Evolutionary conservation across 192 early-diverging fungal species (phyloP), one percentile per base, ranked within the genome.

Genomic region (Kickxella alabastrina): DNA sequence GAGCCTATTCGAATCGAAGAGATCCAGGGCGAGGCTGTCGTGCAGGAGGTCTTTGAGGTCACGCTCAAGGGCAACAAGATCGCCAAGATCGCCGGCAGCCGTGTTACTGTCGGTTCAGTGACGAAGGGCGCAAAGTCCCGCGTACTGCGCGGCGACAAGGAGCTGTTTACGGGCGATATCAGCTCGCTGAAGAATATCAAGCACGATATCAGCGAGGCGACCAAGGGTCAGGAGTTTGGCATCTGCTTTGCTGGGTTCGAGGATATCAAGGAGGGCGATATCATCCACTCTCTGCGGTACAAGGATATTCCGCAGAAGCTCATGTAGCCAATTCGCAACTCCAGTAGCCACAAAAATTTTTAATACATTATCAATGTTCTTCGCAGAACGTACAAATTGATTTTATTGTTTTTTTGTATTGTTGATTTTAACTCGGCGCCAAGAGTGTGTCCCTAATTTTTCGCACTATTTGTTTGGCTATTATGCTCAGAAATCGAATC

Each of bases 211-310:
- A 58, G 62, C 21, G 95, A 98, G 77, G 87, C 84, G 24, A 81
- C 81, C 49, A 98, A 96, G 70, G 93, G 93, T n/a, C 76, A 88
- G 23, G 95, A 98, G 79, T 98, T 93, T 62, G 95, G 95, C 14
- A 87, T 98, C 64, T 80, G 82, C 42, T 88, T 98, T 75, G 89
- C 89, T n/a, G 85, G 82, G 10, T 96, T 91, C 59, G 75, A 77
- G 6, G 87, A 86, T 10, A 76, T 92, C 45, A 65, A 84, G 63
- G 84, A 80, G 32, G 93, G 93, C 10, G 95, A 98, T 81, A 54
- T 83, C 23, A 81, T 93, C 56, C 85, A 89, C 55, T 82, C 83
- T 49, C 54, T 93, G 39, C 59, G 62, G 25, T 68, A 77, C 43
- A 80, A 75, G 52, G 79, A 83, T 45, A 70, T 80, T 18, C 80